phyloP scores from a whole-genome alignment of 176 grass and related monocot genomes.

The Bothriochloa decipiens region DNA sequence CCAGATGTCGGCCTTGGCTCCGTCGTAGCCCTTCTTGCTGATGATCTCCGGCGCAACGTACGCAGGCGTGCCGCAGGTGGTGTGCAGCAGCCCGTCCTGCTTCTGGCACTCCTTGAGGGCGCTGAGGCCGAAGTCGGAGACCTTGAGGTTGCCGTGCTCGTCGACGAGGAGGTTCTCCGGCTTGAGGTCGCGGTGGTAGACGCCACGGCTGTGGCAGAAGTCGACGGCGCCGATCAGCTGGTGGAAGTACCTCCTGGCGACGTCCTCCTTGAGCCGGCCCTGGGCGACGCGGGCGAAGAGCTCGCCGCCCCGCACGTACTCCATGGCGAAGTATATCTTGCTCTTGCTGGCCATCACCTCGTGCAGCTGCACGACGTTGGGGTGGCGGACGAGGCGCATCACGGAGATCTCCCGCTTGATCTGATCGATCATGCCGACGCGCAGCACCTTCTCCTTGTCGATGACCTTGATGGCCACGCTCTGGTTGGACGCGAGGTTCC shows the following conservation, averaged over 20 bases:
- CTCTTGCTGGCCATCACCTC: constrained; percentile 98
- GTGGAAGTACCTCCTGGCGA: constrained; percentile 72
- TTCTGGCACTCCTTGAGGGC: constrained; percentile 71
- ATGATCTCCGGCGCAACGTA: constrained; percentile 92
- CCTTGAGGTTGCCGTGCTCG: constrained; percentile 86
- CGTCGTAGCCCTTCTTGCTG: constrained; percentile 83
- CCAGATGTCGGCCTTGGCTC: constrained; percentile 93
- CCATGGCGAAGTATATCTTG: constrained; percentile 96
- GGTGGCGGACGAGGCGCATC: constrained; percentile 80
- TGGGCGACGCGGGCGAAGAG: constrained; percentile 72
- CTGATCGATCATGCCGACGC: constrained; percentile 80
- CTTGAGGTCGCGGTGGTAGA: constrained; percentile 92
- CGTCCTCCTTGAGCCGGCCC: constrained; percentile 72
- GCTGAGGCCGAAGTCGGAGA: constrained; percentile 81
- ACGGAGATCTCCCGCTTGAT: constrained; percentile 90
- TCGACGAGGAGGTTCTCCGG: constrained; percentile 88
- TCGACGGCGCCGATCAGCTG: constrained; percentile 76
- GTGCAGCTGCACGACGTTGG: constrained; percentile 83
- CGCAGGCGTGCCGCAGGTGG: constrained; percentile 77
- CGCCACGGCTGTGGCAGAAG: constrained; percentile 92
- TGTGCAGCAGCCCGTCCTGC: constrained; percentile 82
- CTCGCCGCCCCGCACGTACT: constrained; percentile 83
- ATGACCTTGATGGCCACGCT: constrained; percentile 89
- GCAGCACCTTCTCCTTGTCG: constrained; percentile 88
- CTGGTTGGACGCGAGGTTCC: constrained; percentile 59